Base-by-base conservation (phyloP, 139 green algal genomes). In the Edaphochlamys debaryana region DNA sequence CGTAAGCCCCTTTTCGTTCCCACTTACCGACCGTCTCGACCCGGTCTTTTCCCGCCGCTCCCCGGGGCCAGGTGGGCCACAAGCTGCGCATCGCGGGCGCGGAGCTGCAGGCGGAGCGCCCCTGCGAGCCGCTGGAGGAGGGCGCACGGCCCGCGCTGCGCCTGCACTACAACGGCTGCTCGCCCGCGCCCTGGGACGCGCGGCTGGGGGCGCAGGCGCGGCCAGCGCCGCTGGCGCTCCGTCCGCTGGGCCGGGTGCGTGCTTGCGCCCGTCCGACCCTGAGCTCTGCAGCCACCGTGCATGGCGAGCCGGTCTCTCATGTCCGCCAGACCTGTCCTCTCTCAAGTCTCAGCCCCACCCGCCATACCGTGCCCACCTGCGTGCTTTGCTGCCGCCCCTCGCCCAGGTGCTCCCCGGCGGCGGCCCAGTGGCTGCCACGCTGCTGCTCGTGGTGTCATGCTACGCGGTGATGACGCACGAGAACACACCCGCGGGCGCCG, bases 21-120 rank as follows among this genome's bases (percentile, higher is more conserved):
- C 41, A 40, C 41, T 69, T 32, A 38, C n/a, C n/a, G n/a, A n/a
- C n/a, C n/a, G n/a, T n/a, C n/a, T n/a, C n/a, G n/a, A n/a, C n/a
- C n/a, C n/a, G n/a, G n/a, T n/a, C n/a, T n/a, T n/a, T n/a, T n/a
- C n/a, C n/a, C n/a, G n/a, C n/a, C n/a, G n/a, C n/a, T 38, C 38
- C 67, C 40, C 42, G 62, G 13, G 23, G 50, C 42, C 85, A 91
- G 87, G 67, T 86, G 42, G 87, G 87, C 38, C 63, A 41, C 77
- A 94, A 93, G 87, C 78, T 94, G 80, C 86, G 91, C 37, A 72
- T 93, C 11, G 77, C 42, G 58, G 87, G 87, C 19, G 81, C 86
- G 22, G 86, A 93, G 63, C 85, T 93, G 37, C 32, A 72, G 1
- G 79, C 79, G 20, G 64, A 70, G 56, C 56, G 72, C 9, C 82